Evolutionary conservation across 2,329 filamentous ascomycete species (phyloP).

Genomic region (Fusarium sp.): DNA sequence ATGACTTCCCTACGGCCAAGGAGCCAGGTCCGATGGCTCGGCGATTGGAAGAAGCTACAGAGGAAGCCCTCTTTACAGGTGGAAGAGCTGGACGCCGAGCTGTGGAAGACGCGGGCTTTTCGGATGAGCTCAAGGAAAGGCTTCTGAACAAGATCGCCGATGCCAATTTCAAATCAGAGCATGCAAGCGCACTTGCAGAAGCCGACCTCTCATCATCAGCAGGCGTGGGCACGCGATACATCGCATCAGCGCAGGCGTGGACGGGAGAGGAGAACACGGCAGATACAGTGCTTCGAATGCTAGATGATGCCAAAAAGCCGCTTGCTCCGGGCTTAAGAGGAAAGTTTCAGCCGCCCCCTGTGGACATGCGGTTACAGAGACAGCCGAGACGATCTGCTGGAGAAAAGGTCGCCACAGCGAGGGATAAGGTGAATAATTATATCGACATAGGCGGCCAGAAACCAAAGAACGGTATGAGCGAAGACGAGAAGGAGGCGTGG

Average conservation of each 20-base stretch:
- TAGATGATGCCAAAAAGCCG: conserved; percentile 80
- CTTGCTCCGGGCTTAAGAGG: conserved; percentile 62
- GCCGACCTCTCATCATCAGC: conserved; percentile 64
- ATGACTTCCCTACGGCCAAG: not conserved
- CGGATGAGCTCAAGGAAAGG: conserved; percentile 67
- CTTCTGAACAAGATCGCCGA: conserved; percentile 66
- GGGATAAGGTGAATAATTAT: conserved; percentile 66
- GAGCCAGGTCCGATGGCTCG: conserved; percentile 61
- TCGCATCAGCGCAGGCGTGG: conserved; percentile 77
- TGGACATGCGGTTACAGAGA: conserved; percentile 62
- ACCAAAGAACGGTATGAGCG: conserved; percentile 63
- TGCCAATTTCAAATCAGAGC: conserved; percentile 62
- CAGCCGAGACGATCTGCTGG: conserved; percentile 53
- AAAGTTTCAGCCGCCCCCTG: conserved; percentile 56
- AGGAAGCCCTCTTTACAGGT: conserved; percentile 67
- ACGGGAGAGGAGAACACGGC: conserved; percentile 76
- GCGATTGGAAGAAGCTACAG: conserved; percentile 69
- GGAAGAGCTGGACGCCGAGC: conserved; percentile 68
- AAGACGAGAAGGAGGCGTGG: conserved; percentile 76
- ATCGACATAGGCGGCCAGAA: conserved; percentile 59
- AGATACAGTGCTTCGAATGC: conserved; percentile 84
- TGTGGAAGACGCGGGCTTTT: conserved; percentile 70
- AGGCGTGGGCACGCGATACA: conserved; percentile 72
- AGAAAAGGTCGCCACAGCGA: conserved; percentile 61
- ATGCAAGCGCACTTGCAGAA: conserved; percentile 59